A percentile compares a stretch with the other conserved stretches of the same genome.
phyloP scores from a whole-genome alignment of 805 yeast genomes.

The Candida chilensis region DNA sequence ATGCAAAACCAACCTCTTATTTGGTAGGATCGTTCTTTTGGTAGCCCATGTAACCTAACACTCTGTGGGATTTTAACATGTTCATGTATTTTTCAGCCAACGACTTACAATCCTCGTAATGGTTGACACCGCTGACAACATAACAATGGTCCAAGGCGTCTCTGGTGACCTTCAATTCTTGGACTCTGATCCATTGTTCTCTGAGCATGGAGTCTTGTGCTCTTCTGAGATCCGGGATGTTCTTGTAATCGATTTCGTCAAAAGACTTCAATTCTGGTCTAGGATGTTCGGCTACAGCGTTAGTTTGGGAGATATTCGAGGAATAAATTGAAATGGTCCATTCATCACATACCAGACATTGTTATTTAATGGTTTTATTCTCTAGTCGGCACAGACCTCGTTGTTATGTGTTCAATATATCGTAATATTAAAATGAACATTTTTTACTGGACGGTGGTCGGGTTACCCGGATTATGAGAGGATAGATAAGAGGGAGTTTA shows the following conservation, averaged over 20 bases:
- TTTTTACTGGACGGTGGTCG: not conserved
- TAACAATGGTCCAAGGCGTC: constrained; percentile 70
- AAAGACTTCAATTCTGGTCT: constrained; percentile 72
- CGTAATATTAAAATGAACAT: not conserved
- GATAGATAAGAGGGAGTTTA: too few relatives aligned
- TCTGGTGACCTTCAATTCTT: constrained; percentile 59
- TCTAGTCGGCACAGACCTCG: too few relatives aligned
- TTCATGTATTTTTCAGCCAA: constrained; percentile 71
- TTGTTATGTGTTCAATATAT: too few relatives aligned
- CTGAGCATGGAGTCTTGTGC: constrained; percentile 76
- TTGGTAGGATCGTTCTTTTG: constrained; percentile 84
- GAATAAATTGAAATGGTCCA: too few relatives aligned
- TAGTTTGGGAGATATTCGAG: constrained; percentile 3
- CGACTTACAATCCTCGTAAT: constrained; percentile 72
- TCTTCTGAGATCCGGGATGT: constrained; percentile 47
- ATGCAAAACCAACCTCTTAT: constrained; percentile 24
- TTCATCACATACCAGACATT: constrained; percentile 1
- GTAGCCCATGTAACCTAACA: constrained; percentile 73
- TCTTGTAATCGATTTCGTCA: constrained; percentile 72
- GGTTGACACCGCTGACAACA: constrained; percentile 53
- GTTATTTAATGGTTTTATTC: too few relatives aligned
- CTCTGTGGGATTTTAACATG: constrained; percentile 60
- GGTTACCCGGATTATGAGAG: constrained; percentile 1
- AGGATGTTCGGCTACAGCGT: constrained; percentile 19
- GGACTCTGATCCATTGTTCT: constrained; percentile 71